These are phyloP conservation scores for Castanospermum australe DNA, from an alignment of 306 rosid genomes.

Conservation along the genomic window DNA sequence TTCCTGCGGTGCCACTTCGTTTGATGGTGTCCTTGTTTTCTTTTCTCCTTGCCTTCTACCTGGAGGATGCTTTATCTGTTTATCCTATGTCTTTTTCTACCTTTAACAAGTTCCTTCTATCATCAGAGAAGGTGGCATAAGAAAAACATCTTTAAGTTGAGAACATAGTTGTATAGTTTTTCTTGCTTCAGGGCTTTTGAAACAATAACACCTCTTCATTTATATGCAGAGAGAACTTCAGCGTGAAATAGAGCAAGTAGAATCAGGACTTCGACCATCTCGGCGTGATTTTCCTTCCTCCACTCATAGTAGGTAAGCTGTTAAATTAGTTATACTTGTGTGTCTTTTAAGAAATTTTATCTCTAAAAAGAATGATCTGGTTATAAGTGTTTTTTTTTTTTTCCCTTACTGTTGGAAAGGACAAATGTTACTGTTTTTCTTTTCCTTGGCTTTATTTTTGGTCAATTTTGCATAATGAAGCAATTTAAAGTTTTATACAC, in stretches of 20 bases:
- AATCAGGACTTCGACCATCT: constrained; percentile 76
- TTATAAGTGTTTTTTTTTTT: not conserved
- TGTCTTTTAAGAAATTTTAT: not conserved
- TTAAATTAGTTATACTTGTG: not conserved
- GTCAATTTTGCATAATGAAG: not conserved
- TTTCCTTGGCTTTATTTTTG: not conserved
- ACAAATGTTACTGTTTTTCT: not conserved
- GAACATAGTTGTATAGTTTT: not conserved
- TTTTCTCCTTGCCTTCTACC: not conserved
- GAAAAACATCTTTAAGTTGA: not conserved
- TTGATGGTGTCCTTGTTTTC: not conserved
- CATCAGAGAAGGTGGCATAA: not conserved
- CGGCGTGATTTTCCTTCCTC: constrained; percentile 83
- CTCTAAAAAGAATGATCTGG: not conserved
- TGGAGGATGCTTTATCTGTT: not conserved
- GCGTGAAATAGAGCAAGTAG: constrained; percentile 91
- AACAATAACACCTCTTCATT: constrained; percentile 8
- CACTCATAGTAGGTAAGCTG: constrained; percentile 64
- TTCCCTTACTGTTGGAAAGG: not conserved
- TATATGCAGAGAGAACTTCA: constrained; percentile 81
- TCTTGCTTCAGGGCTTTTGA: constrained; percentile 2
- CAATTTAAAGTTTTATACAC: not conserved
- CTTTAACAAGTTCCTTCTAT: not conserved
- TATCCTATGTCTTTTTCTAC: not conserved
- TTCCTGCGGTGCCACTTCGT: not conserved